Percentiles rank a stretch among this genome's conserved stretches.
phyloP scores from a whole-genome alignment of 306 rosid genomes.

The Dryas octopetala region DNA sequence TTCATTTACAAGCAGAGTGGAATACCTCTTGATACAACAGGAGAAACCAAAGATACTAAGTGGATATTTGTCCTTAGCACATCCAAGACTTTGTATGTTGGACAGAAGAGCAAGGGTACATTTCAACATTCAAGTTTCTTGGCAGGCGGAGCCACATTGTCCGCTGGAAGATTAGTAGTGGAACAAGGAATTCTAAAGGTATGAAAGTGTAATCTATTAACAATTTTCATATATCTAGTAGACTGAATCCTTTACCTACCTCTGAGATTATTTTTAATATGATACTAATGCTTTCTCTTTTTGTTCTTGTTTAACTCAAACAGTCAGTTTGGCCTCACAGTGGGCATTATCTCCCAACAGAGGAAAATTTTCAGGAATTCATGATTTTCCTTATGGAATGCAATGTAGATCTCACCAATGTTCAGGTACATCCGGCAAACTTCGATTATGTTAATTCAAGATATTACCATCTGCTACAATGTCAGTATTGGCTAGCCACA shows the following conservation, averaged over 20 bases:
- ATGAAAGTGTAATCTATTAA: conserved; percentile 11
- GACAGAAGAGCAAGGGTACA: conserved; percentile 76
- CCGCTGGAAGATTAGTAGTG: conserved; percentile 76
- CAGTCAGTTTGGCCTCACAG: conserved; percentile 95
- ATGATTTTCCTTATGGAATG: conserved; percentile 61
- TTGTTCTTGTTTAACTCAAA: conserved; percentile 21
- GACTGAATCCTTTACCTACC: conserved; percentile 16
- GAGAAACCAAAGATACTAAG: conserved; percentile 47
- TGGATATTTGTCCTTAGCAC: conserved; percentile 88
- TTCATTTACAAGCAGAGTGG: conserved; percentile 50
- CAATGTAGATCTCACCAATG: conserved; percentile 63
- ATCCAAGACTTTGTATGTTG: conserved; percentile 69
- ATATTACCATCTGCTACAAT: background rate
- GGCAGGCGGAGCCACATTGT: conserved; percentile 90
- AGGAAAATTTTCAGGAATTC: conserved; percentile 73
- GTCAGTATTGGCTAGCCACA: background rate
- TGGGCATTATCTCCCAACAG: conserved; percentile 88
- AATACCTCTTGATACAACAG: conserved; percentile 47
- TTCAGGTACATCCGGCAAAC: conserved; percentile 48
- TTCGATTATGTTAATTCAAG: conserved; percentile 1
- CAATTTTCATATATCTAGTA: background rate
- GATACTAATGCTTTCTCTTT: conserved; percentile 14
- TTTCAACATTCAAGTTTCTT: conserved; percentile 94
- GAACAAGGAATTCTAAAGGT: conserved; percentile 78
- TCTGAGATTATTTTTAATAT: background rate